phyloP scores from a whole-genome alignment of 768 basidiomycete species.

The Lentinus tigrinus region DNA sequence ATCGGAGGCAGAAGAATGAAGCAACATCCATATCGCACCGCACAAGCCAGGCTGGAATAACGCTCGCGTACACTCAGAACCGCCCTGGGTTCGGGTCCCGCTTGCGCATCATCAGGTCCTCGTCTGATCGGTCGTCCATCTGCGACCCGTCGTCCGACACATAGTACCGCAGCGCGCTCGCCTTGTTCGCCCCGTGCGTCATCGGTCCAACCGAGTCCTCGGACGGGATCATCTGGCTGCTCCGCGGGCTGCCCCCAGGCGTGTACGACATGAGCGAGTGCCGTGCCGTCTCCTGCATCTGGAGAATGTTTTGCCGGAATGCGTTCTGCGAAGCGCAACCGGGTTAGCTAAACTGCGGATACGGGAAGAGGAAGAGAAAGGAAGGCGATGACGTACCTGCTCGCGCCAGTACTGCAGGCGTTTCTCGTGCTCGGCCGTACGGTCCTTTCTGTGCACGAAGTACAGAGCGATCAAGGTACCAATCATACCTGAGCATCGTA shows the following conservation, averaged over 20 bases:
- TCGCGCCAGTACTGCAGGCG: conserved; percentile 89
- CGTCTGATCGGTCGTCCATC: conserved; percentile 33
- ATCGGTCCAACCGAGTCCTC: conserved; percentile 61
- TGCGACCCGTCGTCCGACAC: conserved; percentile 44
- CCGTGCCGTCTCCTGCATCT: conserved; percentile 75
- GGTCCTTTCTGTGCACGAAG: conserved; percentile 67
- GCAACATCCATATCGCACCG: no score
- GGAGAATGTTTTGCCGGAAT: conserved; percentile 76
- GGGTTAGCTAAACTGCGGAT: background rate
- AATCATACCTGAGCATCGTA: conserved; percentile 71
- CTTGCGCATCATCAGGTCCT: conserved; percentile 45
- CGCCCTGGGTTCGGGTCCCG: conserved; percentile 11
- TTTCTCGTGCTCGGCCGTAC: conserved; percentile 77
- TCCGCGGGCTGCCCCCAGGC: conserved; percentile 41
- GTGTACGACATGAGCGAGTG: conserved; percentile 58
- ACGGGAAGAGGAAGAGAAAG: no score
- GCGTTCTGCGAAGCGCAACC: conserved; percentile 48
- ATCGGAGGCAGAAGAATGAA: background rate
- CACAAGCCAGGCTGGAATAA: no score
- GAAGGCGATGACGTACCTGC: conserved; percentile 55
- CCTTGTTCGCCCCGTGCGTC: conserved; percentile 40
- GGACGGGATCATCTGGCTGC: conserved; percentile 41
- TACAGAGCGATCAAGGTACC: conserved; percentile 69
- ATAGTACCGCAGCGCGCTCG: conserved; percentile 57
- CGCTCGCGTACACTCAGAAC: conserved; percentile 15